Base-by-base conservation (phyloP, 2,329 filamentous ascomycete species). In the Talaromyces atroroseus region DNA sequence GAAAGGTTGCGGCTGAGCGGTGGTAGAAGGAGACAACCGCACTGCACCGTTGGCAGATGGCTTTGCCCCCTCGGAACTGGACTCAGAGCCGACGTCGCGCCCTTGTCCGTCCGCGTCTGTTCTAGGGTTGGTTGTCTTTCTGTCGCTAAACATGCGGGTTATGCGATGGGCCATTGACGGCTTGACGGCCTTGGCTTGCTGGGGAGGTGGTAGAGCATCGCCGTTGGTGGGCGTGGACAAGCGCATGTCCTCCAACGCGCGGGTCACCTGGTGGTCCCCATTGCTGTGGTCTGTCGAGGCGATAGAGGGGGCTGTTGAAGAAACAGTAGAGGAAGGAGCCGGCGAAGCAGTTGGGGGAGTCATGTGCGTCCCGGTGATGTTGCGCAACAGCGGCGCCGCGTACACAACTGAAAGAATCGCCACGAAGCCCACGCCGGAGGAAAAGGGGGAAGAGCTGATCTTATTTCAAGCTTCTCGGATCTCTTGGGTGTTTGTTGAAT, bases 91-190 rank as follows among this genome's bases (percentile, higher is more conserved):
- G 12, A 58, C 63, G 42, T 75, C 68, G 47, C 68, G 68, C 54
- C 63, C 64, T 18, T 73, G 50, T 20, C 29, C 18, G 6, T 51
- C 54, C 32, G 7, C 36, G 18, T 49, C 50, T 42, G 50, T 23
- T 38, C 40, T 21, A 6, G 65, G 61, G 5, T 66, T 63, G 21
- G 63, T 62, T 18, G 65, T 62, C 59, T 71, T 74, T 14, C 72
- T 72, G n/a, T 71, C 67, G 23, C 72, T 71, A 61, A 78, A 78
- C 73, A 78, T 78, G 59, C 75, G 75, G 18, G 75, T 74, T 48
- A 78, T 64, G 49, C 74, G 74, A 60, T 70, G 65, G 49, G 74
- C 69, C 74, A 77, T 77, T 24, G 72, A 76, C 20, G 71, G 64
- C 63, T 67, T 76, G 34, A 66, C 64, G 7, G 66, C 62, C 59